Conservation (phyloP, 768 basidiomycete species). For the Postia placenta region DNA sequence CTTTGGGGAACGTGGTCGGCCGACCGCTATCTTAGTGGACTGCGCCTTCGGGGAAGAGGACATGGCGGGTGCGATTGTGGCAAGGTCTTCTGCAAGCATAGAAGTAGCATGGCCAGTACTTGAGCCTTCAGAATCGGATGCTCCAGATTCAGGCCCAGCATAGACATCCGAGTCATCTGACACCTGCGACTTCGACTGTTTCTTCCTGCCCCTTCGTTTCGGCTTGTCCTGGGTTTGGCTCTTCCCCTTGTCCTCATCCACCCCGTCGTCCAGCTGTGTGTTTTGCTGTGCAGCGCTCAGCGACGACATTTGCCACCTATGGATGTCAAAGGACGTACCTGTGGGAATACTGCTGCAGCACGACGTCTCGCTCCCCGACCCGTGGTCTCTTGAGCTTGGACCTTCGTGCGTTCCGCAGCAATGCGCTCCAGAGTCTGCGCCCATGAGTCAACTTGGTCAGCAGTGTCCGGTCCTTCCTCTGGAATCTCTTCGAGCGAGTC, state of each 20-base stretch:
- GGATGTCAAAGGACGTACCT: conserved; percentile 35
- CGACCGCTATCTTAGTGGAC: not conserved
- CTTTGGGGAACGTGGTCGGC: too few relatives aligned
- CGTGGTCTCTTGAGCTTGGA: conserved; percentile 44
- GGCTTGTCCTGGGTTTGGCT: too few relatives aligned
- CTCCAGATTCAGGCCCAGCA: conserved; percentile 21
- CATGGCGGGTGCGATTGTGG: not conserved
- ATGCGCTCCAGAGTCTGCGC: conserved; percentile 55
- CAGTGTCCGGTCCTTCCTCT: conserved; percentile 36
- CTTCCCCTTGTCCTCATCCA: conserved; percentile 25
- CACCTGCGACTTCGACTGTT: conserved; percentile 21
- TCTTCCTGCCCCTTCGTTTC: conserved; percentile 26
- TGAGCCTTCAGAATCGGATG: conserved; percentile 4
- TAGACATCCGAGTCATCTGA: conserved; percentile 40
- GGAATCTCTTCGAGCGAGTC: conserved; percentile 62
- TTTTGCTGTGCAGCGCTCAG: conserved; percentile 22
- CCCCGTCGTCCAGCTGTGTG: conserved; percentile 30
- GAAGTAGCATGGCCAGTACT: too few relatives aligned
- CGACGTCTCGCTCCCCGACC: conserved; percentile 74
- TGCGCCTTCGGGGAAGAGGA: not conserved
- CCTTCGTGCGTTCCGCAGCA: conserved; percentile 39
- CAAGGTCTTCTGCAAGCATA: conserved; percentile 1
- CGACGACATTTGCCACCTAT: too few relatives aligned
- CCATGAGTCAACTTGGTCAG: conserved; percentile 75
- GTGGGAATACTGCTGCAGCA: conserved; percentile 45